Base-by-base conservation (phyloP, 208 protist genomes). In the Endotrypanum monterogeii region DNA sequence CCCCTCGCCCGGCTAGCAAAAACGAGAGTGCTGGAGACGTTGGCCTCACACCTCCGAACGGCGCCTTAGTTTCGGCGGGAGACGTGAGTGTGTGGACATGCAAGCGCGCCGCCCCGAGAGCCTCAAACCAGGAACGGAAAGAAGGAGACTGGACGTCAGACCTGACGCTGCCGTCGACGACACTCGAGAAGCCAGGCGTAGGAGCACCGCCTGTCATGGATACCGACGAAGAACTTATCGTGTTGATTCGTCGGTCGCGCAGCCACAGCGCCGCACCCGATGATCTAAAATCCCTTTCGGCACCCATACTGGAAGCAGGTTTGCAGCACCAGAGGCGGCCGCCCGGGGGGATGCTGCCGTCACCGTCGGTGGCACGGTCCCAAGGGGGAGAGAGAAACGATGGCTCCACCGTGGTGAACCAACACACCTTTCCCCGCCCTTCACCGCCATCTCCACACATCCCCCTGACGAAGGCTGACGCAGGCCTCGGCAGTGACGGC, bases 51-150 rank as follows among this genome's bases (percentile, higher is more conserved):
- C 32, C 58, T 65, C n/a, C 51, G 51, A 61, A 16, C 18, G 63
- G 46, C 16, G 30, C n/a, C 6, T 48, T 75, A 39, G 41, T 46
- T n/a, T 80, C 70, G 20, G 60, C 52, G 11, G 54, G 67, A 18
- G 70, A 80, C 8, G 63, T 80, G 39, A 66, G 46, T 7, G 76
- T 80, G 9, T 80, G 76, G 76, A 60, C 46, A n/a, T 72, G 76
- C 62, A 74, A 66, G 69, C 76, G 68, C 30, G 52, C 18, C 62
- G 1, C 23, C 23, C 14, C 67, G 9, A 6, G 16, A 65, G 20
- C 58, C 20, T 11, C 23, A 4, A 14, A 65, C 37, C 58, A 48
- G 37, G 63, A 50, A 41, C 51, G 25, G 51, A 25, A 71, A 48
- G 32, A 57, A 25, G 54, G 23, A 28, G 41, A 51, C 23, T 16